Base-by-base conservation (phyloP, 1,284 basidiomycete genomes). In the Erythrobasidium hasegawianum region DNA sequence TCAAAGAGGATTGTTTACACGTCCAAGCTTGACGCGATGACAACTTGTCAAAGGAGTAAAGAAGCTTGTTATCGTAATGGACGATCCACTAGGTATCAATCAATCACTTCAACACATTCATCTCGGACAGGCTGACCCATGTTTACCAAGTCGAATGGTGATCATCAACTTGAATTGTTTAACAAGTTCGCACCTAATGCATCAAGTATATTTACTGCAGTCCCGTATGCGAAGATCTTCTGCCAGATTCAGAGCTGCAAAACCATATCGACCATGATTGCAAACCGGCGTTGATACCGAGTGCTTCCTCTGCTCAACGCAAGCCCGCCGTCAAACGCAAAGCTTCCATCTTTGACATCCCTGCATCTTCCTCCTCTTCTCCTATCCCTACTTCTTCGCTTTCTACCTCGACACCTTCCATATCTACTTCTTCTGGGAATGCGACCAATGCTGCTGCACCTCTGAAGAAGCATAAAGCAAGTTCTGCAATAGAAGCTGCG, bases 401-500 rank as follows among this genome's bases (percentile, higher is more conserved):
- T 11, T 33, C 33, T 11, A 4, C 33, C 4, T 33, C 33, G 27
- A 54, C 52, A 61, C 49, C 59, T 61, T 14, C 59, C 24, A 27
- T 54, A 20, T 61, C 54, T 33, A 57, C 27, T 18, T 33, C 11
- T 9, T 27, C 27, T 13, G 24, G 4, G 5, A n/a, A 16, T 5
- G 14, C 20, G 9, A 10, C n/a, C 4, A 39, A 14, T 26, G 16
- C 16, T 7, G 58, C 58, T 24, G n/a, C 27, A 13, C 24, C 60
- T 39, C 1, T 50, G n/a, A 49, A 67, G 38, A 41, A 61, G 11
- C 55, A 69, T 49, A 69, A 71, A 10, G 54, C 64, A 1, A 27
- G 59, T 18, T 47, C 59, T 3, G 60, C 62, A 4, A 64, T 77
- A 26, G 59, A 72, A 39, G 69, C 69, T 9, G 75, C 72, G 3